These are phyloP conservation scores for Lipomyces yamanashiensis DNA, from an alignment of 805 yeast genomes.

Conservation along the genomic window DNA sequence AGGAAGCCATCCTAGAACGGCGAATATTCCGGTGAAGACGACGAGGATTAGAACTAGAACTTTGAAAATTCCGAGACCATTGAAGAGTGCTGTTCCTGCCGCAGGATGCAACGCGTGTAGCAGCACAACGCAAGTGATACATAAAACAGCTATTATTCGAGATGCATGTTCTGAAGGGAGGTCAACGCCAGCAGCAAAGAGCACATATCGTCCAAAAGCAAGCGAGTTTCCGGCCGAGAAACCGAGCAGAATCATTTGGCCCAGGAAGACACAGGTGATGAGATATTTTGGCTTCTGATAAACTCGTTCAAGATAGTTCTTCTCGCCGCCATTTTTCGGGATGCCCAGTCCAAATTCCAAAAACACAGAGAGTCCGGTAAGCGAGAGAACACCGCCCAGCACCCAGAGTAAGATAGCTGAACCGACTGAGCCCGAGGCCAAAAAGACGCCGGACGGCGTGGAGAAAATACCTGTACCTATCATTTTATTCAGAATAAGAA, in stretches of 20 bases:
- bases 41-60: conserved; percentile 56
- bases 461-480: conserved; percentile 77
- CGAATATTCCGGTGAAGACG: conserved; percentile 54
- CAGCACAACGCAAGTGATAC: conserved; percentile 53
- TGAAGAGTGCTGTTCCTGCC: conserved; percentile 58
- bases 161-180: conserved; percentile 47
- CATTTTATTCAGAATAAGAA: conserved; percentile 66
- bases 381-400: conserved; percentile 65
- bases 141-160: conserved; percentile 55
- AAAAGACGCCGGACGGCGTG: conserved; percentile 66
- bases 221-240: conserved; percentile 67
- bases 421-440: conserved; percentile 64
- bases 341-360: conserved; percentile 68
- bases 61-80: conserved; percentile 59
- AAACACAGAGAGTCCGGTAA: conserved; percentile 59
- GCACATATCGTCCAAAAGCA: conserved; percentile 66
- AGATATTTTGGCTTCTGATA: conserved; percentile 59
- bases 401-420: conserved; percentile 61
- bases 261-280: conserved; percentile 56
- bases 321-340: conserved; percentile 71
- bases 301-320: conserved; percentile 65
- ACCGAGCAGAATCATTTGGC: conserved; percentile 61
- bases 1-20: conserved; percentile 46
- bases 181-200: conserved; percentile 51
- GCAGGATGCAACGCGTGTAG: conserved; percentile 57